A percentile compares a stretch with the other conserved stretches of the same genome.
Evolutionary conservation across 164 flowering plant genomes (phyloP).

Genomic region (Vitis amurensis): DNA sequence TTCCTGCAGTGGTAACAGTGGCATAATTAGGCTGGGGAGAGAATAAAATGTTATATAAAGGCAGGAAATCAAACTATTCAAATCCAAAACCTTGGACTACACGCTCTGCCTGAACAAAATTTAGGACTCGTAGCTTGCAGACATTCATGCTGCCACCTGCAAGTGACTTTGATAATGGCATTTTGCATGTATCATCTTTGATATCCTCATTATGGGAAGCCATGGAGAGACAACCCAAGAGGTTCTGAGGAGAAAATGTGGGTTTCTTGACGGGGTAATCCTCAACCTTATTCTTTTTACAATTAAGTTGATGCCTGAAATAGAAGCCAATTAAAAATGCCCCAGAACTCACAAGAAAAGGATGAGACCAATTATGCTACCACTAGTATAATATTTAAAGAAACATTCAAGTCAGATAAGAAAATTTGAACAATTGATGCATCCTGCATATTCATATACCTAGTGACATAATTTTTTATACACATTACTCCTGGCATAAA

Average conservation of each 20-base stretch:
- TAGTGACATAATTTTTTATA: no score
- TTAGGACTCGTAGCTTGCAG: slow-evolving; percentile 65
- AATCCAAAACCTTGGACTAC: slow-evolving; percentile 63
- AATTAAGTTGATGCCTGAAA: slow-evolving; percentile 68
- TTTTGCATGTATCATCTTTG: slow-evolving; percentile 44
- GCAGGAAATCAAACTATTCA: neutral
- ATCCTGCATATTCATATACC: no score
- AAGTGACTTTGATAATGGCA: slow-evolving; percentile 71
- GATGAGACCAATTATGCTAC: neutral
- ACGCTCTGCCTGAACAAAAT: slow-evolving; percentile 51
- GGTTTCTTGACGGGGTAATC: slow-evolving; percentile 42
- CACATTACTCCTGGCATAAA: no score
- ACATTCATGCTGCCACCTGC: slow-evolving; percentile 76
- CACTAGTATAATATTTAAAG: neutral
- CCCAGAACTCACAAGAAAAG: neutral
- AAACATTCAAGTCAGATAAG: neutral
- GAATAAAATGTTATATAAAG: neutral
- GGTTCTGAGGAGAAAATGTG: slow-evolving; percentile 37
- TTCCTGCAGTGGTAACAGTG: slow-evolving; percentile 36
- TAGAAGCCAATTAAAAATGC: neutral
- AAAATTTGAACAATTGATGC: no score
- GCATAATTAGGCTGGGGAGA: neutral
- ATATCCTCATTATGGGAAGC: slow-evolving; percentile 49
- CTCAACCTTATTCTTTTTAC: slow-evolving; percentile 72
- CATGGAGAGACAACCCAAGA: slow-evolving; percentile 36